phyloP scores from a whole-genome alignment of 2,329 filamentous ascomycete species.

The Epichloe amarillans region DNA sequence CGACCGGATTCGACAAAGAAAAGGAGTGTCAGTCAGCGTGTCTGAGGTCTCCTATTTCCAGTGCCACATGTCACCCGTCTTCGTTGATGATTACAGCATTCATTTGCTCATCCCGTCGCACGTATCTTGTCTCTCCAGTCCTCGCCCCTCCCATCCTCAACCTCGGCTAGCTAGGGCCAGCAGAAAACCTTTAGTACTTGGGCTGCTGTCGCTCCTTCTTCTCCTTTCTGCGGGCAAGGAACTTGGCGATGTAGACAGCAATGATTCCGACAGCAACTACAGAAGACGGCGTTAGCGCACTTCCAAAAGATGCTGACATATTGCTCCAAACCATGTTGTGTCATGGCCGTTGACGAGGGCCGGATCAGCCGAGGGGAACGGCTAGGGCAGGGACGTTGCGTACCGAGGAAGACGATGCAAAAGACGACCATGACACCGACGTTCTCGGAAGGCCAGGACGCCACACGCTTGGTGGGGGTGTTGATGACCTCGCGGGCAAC shows the following conservation, averaged over 20 bases:
- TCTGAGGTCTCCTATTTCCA: neutral
- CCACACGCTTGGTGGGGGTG: constrained; percentile 28
- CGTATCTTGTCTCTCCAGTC: neutral
- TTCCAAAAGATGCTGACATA: neutral
- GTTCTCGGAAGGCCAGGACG: constrained; percentile 23
- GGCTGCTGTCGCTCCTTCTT: constrained; percentile 21
- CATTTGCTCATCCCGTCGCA: neutral
- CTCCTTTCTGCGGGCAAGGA: constrained; percentile 11
- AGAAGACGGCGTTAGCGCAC: constrained; percentile 5
- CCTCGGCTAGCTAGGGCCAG: neutral
- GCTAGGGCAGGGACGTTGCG: constrained; percentile 5
- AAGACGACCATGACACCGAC: constrained; percentile 30
- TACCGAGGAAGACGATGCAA: constrained; percentile 29
- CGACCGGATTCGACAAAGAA: neutral
- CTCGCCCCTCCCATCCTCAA: neutral
- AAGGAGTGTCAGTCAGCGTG: neutral
- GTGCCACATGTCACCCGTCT: neutral
- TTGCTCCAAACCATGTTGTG: neutral
- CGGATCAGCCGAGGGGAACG: neutral
- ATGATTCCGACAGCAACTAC: constrained; percentile 21
- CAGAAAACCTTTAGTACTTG: constrained; percentile 9
- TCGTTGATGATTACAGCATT: neutral
- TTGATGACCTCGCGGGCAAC: constrained; percentile 20
- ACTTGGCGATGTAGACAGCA: constrained; percentile 20
- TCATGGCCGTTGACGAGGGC: neutral